Percentiles rank a stretch among this genome's conserved stretches.
Conservation (phyloP, 805 yeast species). For the Wickerhamiella shivajii region DNA sequence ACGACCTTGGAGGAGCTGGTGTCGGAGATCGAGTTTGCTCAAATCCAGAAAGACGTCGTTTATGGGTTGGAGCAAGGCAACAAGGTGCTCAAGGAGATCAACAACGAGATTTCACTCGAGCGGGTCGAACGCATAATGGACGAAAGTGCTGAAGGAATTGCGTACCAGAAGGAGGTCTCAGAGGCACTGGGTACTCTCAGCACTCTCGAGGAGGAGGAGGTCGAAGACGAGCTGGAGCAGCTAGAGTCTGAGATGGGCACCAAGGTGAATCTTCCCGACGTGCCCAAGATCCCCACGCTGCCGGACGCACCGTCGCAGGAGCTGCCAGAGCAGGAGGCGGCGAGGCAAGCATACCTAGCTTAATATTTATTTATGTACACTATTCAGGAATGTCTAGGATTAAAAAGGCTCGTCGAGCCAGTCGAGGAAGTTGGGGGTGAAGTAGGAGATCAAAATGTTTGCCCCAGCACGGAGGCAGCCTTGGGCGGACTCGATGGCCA, state of each 20-base stretch:
- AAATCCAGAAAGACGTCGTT: conserved; percentile 73
- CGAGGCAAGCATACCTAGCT: neutral
- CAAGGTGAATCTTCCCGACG: neutral
- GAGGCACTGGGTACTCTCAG: conserved; percentile 25
- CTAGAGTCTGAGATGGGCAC: conserved; percentile 10
- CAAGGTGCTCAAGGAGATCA: conserved; percentile 55
- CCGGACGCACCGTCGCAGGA: conserved; percentile 2
- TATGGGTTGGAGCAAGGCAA: conserved; percentile 74
- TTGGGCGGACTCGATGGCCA: conserved; percentile 71
- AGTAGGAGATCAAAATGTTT: conserved; percentile 74
- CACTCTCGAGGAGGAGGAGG: conserved; percentile 27
- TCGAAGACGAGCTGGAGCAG: conserved; percentile 17
- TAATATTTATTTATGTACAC: neutral
- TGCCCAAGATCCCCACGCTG: conserved; percentile 2
- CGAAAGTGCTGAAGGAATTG: conserved; percentile 65
- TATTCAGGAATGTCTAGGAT: neutral
- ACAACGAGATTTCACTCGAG: conserved; percentile 62
- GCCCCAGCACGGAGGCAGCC: conserved; percentile 96
- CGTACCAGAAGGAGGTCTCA: conserved; percentile 47
- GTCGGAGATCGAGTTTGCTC: conserved; percentile 59
- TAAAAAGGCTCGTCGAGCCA: conserved; percentile 39
- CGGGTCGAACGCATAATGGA: conserved; percentile 74
- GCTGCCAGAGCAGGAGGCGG: neutral
- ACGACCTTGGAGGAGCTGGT: conserved; percentile 64
- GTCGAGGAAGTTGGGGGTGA: conserved; percentile 89